These are phyloP conservation scores for Collybia mongolica DNA, from an alignment of 768 basidiomycete species.

Conservation along the genomic window DNA sequence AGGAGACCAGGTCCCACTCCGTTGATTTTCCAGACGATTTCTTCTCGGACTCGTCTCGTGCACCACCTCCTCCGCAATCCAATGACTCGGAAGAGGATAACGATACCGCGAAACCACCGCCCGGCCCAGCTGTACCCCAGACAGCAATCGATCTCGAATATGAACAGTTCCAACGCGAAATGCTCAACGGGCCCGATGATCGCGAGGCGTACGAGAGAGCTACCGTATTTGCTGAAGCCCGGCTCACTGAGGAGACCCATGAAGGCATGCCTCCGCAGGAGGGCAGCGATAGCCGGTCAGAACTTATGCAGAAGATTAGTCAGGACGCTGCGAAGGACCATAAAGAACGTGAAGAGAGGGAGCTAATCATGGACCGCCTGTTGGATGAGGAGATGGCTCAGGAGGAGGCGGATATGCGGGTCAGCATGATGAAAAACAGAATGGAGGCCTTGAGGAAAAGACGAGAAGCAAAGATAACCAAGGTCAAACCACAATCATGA, in stretches of 20 bases:
- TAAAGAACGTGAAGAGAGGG: conserved; percentile 71
- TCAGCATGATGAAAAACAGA: conserved; percentile 59
- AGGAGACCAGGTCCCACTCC: not conserved
- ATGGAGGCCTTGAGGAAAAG: conserved; percentile 55
- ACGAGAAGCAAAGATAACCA: conserved; percentile 21
- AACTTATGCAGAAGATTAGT: conserved; percentile 28
- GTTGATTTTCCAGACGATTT: conserved; percentile 62
- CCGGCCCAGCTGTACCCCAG: conserved; percentile 16
- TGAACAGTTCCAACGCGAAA: conserved; percentile 66
- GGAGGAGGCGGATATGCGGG: conserved; percentile 84
- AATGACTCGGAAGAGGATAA: conserved; percentile 39
- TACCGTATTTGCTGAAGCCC: conserved; percentile 70
- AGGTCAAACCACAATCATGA: not conserved
- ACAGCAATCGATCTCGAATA: conserved; percentile 66
- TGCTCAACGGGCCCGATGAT: conserved; percentile 45
- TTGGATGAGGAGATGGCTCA: conserved; percentile 84
- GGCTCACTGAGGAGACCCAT: conserved; percentile 42
- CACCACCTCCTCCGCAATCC: conserved; percentile 36
- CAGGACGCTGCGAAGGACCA: conserved; percentile 45
- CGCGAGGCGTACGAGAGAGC: conserved; percentile 64
- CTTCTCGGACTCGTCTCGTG: conserved; percentile 74
- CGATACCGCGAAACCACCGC: conserved; percentile 9
- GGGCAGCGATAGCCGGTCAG: conserved; percentile 20
- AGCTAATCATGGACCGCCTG: conserved; percentile 83
- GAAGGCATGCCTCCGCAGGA: conserved; percentile 47